Percentiles rank a stretch among this genome's conserved stretches.
Conservation (phyloP, 2,329 filamentous ascomycete genomes). For the Acrocalymma vagum region DNA sequence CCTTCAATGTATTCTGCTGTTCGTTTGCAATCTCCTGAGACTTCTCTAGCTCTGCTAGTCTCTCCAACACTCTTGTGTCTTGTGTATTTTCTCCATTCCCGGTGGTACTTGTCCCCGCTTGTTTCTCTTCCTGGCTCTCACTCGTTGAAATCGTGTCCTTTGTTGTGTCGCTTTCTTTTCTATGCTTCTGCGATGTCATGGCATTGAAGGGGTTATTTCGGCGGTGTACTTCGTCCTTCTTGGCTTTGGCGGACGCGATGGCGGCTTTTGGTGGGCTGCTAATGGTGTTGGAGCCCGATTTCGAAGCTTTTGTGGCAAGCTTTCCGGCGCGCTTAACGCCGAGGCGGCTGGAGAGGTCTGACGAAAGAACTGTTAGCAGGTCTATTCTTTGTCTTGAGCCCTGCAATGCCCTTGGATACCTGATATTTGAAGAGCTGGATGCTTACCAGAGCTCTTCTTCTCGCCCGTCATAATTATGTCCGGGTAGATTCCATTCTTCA, state of each 20-base stretch:
- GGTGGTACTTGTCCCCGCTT: constrained; percentile 2
- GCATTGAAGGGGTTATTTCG: constrained; percentile 41
- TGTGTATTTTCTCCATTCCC: too few relatives aligned
- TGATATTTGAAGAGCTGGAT: constrained; percentile 4
- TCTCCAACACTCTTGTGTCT: constrained; percentile 17
- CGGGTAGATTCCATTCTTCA: too few relatives aligned
- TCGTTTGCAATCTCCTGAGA: constrained; percentile 29
- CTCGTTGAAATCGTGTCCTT: constrained; percentile 1
- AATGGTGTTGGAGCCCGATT: constrained; percentile 28
- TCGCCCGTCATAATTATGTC: constrained; percentile 35
- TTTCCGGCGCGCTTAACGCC: constrained; percentile 35
- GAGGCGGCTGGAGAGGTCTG: constrained; percentile 35
- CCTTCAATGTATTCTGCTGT: constrained; percentile 29
- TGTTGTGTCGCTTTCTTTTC: constrained; percentile 3
- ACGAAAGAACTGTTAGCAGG: constrained; percentile 5
- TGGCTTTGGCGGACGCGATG: constrained; percentile 31
- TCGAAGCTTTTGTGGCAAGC: constrained; percentile 29
- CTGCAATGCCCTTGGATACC: neutral
- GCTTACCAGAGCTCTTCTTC: constrained; percentile 40
- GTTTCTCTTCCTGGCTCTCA: constrained; percentile 8
- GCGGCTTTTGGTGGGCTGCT: constrained; percentile 42
- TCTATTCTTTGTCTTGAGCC: neutral
- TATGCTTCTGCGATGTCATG: too few relatives aligned
- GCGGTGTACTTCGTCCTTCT: constrained; percentile 40
- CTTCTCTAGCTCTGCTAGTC: constrained; percentile 36